These are phyloP conservation scores for Begonia peltatifolia DNA, from an alignment of 306 rosid species.

Conservation along the genomic window DNA sequence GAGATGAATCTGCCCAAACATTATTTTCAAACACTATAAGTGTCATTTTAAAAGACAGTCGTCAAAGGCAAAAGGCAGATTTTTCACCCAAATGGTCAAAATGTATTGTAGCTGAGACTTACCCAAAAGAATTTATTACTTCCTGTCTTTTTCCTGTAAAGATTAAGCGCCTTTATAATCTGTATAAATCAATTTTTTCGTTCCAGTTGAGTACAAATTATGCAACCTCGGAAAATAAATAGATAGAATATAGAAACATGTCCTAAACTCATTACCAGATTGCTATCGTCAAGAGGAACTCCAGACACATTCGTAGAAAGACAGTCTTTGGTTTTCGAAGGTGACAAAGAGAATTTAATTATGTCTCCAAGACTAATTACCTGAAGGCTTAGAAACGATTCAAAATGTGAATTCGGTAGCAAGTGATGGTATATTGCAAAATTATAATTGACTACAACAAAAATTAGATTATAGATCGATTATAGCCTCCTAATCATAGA, in stretches of 20 bases:
- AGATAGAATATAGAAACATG: slow-evolving; percentile 1
- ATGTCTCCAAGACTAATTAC: slow-evolving; percentile 90
- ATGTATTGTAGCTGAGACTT: slow-evolving; percentile 12
- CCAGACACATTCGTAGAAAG: slow-evolving; percentile 86
- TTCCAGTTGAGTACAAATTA: slow-evolving; percentile 5
- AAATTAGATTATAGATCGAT: neutral
- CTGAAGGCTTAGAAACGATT: slow-evolving; percentile 22
- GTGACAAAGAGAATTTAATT: slow-evolving; percentile 81
- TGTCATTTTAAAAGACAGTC: neutral
- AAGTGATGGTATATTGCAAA: neutral
- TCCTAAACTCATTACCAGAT: slow-evolving; percentile 40
- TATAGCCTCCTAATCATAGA: neutral
- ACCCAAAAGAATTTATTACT: slow-evolving; percentile 80
- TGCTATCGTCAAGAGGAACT: slow-evolving; percentile 81
- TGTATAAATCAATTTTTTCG: slow-evolving; percentile 19
- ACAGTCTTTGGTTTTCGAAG: slow-evolving; percentile 55
- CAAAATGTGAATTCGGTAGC: neutral
- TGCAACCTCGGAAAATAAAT: slow-evolving; percentile 3
- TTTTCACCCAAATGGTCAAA: neutral
- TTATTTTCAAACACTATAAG: slow-evolving; percentile 3
- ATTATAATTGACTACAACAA: neutral
- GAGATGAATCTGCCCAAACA: slow-evolving; percentile 66
- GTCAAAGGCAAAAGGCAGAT: too few relatives aligned
- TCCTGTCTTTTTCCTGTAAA: slow-evolving; percentile 85
- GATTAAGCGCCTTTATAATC: slow-evolving; percentile 96